These are phyloP conservation scores for Ophiostoma angusticollis DNA, from an alignment of 2,329 filamentous ascomycete species.

Conservation along the genomic window DNA sequence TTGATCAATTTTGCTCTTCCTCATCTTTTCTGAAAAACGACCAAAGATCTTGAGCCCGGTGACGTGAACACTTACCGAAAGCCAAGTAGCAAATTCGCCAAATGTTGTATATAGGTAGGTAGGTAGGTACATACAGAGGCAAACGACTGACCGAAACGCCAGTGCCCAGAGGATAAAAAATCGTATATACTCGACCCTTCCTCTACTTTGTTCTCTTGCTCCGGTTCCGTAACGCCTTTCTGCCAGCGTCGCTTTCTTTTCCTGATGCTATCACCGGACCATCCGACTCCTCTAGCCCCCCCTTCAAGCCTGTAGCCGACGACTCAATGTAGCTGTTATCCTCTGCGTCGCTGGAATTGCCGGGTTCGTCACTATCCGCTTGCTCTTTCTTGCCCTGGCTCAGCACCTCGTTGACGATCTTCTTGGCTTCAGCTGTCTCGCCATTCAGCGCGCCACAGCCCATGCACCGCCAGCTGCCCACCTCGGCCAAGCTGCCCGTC, in stretches of 20 bases:
- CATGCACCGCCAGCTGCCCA: constrained; percentile 82
- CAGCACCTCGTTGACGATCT: constrained; percentile 56
- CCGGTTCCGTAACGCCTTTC: constrained; percentile 1
- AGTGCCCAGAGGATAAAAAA: too few relatives aligned
- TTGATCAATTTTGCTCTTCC: too few relatives aligned
- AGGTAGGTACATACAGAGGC: too few relatives aligned
- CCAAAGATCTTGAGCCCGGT: too few relatives aligned
- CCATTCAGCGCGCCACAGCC: constrained; percentile 76
- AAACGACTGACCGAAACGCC: too few relatives aligned
- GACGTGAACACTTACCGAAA: too few relatives aligned
- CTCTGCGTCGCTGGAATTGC: background rate
- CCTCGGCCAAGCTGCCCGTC: constrained; percentile 58
- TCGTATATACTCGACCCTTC: too few relatives aligned
- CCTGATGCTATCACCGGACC: constrained; percentile 1
- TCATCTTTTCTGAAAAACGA: too few relatives aligned
- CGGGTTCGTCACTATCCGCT: background rate
- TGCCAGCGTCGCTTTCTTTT: background rate
- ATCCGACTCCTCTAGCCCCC: background rate
- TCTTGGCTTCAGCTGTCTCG: constrained; percentile 60
- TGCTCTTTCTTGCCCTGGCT: constrained; percentile 13
- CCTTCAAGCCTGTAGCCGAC: background rate
- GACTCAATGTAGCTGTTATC: background rate
- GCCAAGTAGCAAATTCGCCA: too few relatives aligned
- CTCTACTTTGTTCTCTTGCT: constrained; percentile 2
- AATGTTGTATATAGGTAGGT: too few relatives aligned